Evolutionary conservation across 305 asterid species (phyloP), one percentile per base, ranked within the genome.

Genomic region (Fraxinus nigra): DNA sequence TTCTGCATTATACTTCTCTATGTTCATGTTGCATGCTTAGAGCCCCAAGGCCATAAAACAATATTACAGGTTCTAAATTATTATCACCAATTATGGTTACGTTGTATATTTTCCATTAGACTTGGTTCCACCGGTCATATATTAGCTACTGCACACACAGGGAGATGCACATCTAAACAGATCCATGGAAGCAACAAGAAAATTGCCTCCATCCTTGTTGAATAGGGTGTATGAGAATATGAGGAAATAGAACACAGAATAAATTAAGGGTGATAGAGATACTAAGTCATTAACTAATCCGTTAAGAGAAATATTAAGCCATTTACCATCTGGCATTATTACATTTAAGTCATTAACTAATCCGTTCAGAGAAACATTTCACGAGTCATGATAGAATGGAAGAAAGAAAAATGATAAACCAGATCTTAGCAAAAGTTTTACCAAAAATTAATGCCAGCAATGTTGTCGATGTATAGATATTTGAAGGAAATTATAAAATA

Each of bases 11-110:
- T 43, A 67, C 35, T 59, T 69, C 74, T 56, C 18, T 83, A 63
- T 73, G 74, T 33, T 78, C 76, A 80, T 24, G 84, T 77, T 72
- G 80, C 20, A 11, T 10, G 14, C 35, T 63, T 26, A 26, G n/a
- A 65, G 35, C 35, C 35, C 10, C 35, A 26, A 65, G 72, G 72
- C 35, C 34, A 65, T 65, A 6, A 65, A 65, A 65, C 2, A 8
- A 11, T 26, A 65, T 65, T 11, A 26, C 33, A 8, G n/a, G 35
- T 65, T 65, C 32, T 65, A 26, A 18, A 9, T 65, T 13, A 65
- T 28, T 10, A 30, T 22, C 20, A 28, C 38, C 74, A 28, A 3
- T 13, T 67, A 61, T 13, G 74, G 8, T 30, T 26, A 11, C 13
- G 10, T 28, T 13, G 35, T 67, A 26, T 67, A 67, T 67, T 10